Evolutionary conservation across 2,329 filamentous ascomycete species (phyloP), one percentile per base, ranked within the genome.

Genomic region (Venturia effusa): DNA sequence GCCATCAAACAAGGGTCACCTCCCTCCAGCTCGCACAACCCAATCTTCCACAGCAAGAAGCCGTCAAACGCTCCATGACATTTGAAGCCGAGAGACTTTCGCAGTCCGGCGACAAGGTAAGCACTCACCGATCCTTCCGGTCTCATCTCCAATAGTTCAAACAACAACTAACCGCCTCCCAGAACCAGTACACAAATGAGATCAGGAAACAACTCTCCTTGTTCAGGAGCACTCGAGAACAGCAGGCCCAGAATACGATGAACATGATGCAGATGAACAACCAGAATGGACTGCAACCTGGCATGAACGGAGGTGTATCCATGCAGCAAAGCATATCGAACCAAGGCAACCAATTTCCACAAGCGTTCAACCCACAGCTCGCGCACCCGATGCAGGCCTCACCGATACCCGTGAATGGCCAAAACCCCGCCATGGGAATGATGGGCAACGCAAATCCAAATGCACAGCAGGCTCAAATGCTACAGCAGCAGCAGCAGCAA

Each of bases 371-470:
- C 15, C 75, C 78, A 24, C 80, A 81, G 64, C 75, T 82, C 66
- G 79, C 78, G 63, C 78, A 77, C 27, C 79, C 74, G 30, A 78
- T 82, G 75, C 81, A 82, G 67, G 70, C 77, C 4, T 81, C 80
- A 2, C 77, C 80, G 0, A 78, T 83, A 55, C 73, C 74, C 30
- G 74, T 74, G 73, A 65, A 68, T 22, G 71, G 73, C 40, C 67
- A 67, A 40, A 69, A 70, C 19, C 70, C 72, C 2, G 68, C 68
- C 11, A 74, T 74, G 71, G 32, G 24, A 30, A 41, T 40, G 43
- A 63, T 63, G 61, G 19, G 41, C 0, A 59, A 55, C 34, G 22
- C 24, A n/a, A 41, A 43, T 37, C 22, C 62, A 51, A 63, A 59
- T 22, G 41, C 45, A 15, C 65, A 66, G 32, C 71, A 72, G 51